Percentiles rank a stretch among this genome's conserved stretches.
Conservation (phyloP, 495 filamentous ascomycete species). For the Aspergillus bridgeri region DNA sequence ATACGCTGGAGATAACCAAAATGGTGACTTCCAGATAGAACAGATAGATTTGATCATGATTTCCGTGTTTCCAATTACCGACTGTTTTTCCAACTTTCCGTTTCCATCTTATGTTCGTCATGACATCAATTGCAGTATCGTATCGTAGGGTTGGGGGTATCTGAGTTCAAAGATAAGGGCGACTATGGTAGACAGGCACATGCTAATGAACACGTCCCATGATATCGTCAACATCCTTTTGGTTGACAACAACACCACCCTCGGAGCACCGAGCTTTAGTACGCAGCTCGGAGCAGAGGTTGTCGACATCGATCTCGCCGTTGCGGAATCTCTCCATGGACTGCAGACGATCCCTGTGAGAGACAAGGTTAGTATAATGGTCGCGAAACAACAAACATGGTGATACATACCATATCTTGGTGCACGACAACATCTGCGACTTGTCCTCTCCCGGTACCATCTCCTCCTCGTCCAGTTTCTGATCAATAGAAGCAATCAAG, state of each 20-base stretch:
- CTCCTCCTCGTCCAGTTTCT: constrained; percentile 61
- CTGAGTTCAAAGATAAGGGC: not conserved
- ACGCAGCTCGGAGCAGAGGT: constrained; percentile 87
- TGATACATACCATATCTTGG: constrained; percentile 80
- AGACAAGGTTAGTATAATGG: constrained; percentile 20
- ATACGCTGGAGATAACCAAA: not conserved
- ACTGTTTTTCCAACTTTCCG: constrained; percentile 4
- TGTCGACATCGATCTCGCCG: constrained; percentile 89
- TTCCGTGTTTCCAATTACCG: not conserved
- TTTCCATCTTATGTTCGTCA: constrained; percentile 11
- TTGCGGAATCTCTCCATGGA: constrained; percentile 79
- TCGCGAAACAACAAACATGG: constrained; percentile 1
- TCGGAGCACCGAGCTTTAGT: constrained; percentile 96
- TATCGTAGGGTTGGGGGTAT: constrained; percentile 24
- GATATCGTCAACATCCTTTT: constrained; percentile 82
- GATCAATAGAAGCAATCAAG: constrained; percentile 71
- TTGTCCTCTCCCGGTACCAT: constrained; percentile 62
- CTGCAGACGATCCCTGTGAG: constrained; percentile 82
- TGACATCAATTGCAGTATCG: constrained; percentile 21
- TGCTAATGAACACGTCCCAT: constrained; percentile 53
- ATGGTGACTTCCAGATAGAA: not conserved
- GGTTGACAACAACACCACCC: constrained; percentile 83
- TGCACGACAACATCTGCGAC: constrained; percentile 72
- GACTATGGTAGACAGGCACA: not conserved
- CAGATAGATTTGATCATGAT: not conserved